Percentiles rank a stretch among this genome's conserved stretches.
These are phyloP conservation scores for Pulveroboletus sp. DNA, from an alignment of 768 basidiomycete species.

Conservation along the genomic window DNA sequence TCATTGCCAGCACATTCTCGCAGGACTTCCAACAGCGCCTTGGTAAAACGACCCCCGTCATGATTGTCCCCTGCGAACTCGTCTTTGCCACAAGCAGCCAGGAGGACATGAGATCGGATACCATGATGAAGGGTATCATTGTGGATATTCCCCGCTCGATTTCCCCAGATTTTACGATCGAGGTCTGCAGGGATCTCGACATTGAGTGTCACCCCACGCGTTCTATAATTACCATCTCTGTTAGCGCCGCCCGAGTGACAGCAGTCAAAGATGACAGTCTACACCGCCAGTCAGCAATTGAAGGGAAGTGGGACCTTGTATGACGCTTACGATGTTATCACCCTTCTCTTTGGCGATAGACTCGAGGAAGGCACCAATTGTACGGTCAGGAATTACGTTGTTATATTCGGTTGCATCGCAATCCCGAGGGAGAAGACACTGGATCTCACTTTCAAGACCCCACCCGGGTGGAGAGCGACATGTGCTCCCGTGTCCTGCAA, in stretches of 20 bases:
- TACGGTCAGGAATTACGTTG: slow-evolving; percentile 41
- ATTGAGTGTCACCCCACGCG: slow-evolving; percentile 6
- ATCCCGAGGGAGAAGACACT: slow-evolving; percentile 34
- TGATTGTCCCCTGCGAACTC: slow-evolving; percentile 29
- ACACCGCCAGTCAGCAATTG: not conserved
- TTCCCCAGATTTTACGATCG: slow-evolving; percentile 27
- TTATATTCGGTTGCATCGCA: slow-evolving; percentile 21
- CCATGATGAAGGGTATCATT: slow-evolving; percentile 25
- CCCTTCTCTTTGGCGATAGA: slow-evolving; percentile 37
- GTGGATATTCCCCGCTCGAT: slow-evolving; percentile 10
- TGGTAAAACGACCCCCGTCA: slow-evolving; percentile 25
- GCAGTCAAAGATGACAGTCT: slow-evolving; percentile 47
- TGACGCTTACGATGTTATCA: slow-evolving; percentile 39
- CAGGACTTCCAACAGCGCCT: slow-evolving; percentile 17
- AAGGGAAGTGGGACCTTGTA: not conserved
- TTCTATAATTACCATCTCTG: not conserved
- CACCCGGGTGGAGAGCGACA: slow-evolving; percentile 28
- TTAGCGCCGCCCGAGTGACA: slow-evolving; percentile 39
- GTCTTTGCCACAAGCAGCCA: slow-evolving; percentile 40
- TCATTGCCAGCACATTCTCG: not conserved
- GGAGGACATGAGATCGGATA: slow-evolving; percentile 37
- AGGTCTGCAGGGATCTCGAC: slow-evolving; percentile 7
- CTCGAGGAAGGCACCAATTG: slow-evolving; percentile 36
- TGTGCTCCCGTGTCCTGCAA: slow-evolving; percentile 41
- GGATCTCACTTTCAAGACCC: slow-evolving; percentile 19